Percentiles rank a stretch among this genome's conserved stretches.
Evolutionary conservation across 345 rosid species (phyloP).

Genomic region (Aquilaria malaccensis): DNA sequence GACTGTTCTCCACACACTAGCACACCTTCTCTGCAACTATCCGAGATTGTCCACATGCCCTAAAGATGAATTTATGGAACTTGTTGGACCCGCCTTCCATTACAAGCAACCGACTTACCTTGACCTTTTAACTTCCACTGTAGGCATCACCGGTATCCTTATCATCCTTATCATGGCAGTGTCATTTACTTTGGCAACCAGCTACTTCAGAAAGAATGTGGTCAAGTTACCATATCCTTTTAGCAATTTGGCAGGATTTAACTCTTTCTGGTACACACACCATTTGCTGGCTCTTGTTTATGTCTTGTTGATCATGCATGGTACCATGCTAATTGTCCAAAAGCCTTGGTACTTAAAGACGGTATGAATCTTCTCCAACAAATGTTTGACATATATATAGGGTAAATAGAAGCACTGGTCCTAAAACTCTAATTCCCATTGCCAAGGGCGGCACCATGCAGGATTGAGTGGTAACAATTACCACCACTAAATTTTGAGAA

Average conservation of each 20-base stretch:
- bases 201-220: slow-evolving; percentile 56
- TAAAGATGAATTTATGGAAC: slow-evolving; percentile 32
- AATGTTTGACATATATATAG: neutral
- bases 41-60: slow-evolving; percentile 44
- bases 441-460: too few relatives aligned
- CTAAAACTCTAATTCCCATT: too few relatives aligned
- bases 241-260: slow-evolving; percentile 70
- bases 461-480: too few relatives aligned
- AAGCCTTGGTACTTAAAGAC: slow-evolving; percentile 71
- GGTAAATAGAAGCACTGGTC: too few relatives aligned
- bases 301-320: slow-evolving; percentile 59
- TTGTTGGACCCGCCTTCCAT: slow-evolving; percentile 36
- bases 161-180: slow-evolving; percentile 54
- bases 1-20: slow-evolving; percentile 34
- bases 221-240: slow-evolving; percentile 63
- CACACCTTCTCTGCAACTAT: slow-evolving; percentile 63
- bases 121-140: slow-evolving; percentile 38
- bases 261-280: slow-evolving; percentile 95
- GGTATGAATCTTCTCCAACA: slow-evolving; percentile 26
- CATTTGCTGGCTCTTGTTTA: slow-evolving; percentile 75
- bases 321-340: slow-evolving; percentile 57
- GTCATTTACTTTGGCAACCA: slow-evolving; percentile 63
- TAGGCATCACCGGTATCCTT: slow-evolving; percentile 59
- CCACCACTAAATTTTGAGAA: too few relatives aligned
- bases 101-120: slow-evolving; percentile 58